A percentile compares a stretch with the other conserved stretches of the same genome.
Evolutionary conservation across 2,329 filamentous ascomycete genomes (phyloP).

Genomic region (Alternaria angustiovoidea): DNA sequence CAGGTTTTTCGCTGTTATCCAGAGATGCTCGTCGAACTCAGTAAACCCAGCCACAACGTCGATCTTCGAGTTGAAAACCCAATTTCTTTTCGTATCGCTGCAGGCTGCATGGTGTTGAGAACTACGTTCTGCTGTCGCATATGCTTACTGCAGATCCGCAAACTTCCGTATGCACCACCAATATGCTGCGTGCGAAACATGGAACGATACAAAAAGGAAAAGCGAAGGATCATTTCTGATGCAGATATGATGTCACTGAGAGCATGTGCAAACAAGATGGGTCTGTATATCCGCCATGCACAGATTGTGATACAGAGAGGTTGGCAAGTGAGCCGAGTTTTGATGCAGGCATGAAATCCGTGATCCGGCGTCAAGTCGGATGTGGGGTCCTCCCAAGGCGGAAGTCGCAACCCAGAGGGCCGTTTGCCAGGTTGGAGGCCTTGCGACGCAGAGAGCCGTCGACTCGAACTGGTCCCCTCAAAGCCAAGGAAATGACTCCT

Average conservation of each 20-base stretch:
- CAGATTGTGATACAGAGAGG: conserved; percentile 2
- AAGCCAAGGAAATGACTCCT: conserved; percentile 1
- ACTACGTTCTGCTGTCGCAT: background rate
- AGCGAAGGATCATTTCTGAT: background rate
- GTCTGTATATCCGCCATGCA: background rate
- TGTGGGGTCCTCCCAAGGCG: conserved; percentile 7
- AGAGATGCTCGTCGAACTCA: background rate
- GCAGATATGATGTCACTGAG: background rate
- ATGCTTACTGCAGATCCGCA: conserved; percentile 3
- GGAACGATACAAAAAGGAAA: conserved; percentile 4
- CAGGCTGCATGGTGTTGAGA: background rate
- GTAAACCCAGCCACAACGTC: background rate
- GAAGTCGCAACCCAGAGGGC: conserved; percentile 6
- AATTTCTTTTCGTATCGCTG: background rate
- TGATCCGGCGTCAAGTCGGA: conserved; percentile 5
- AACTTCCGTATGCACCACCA: background rate
- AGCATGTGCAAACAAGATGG: background rate
- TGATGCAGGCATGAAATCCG: background rate
- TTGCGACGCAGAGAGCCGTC: background rate
- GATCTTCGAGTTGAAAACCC: background rate
- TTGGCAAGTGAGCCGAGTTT: conserved; percentile 3
- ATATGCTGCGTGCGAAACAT: background rate
- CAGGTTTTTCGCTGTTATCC: background rate
- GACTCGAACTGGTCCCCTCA: background rate
- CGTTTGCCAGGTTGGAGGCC: background rate